These are phyloP conservation scores for Paraphysoderma sedebokerense DNA, from an alignment of 371 early-diverging fungal species.

Conservation along the genomic window DNA sequence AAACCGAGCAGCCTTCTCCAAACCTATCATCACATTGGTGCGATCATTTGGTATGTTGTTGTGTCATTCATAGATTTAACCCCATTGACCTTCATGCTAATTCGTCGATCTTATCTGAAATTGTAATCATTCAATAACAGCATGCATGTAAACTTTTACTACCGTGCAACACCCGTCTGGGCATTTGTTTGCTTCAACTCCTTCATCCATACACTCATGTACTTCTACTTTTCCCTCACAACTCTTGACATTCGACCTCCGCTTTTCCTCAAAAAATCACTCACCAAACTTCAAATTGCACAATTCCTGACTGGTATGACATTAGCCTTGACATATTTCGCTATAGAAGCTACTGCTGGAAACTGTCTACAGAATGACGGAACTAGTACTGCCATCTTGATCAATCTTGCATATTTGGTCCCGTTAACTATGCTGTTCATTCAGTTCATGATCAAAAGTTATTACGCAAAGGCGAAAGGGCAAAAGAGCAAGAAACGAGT, in stretches of 20 bases:
- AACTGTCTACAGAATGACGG: conserved; percentile 10
- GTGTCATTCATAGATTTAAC: neutral
- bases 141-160: conserved; percentile 26
- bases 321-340: conserved; percentile 45
- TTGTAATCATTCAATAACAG: no score
- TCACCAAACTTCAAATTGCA: conserved; percentile 70
- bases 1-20: conserved; percentile 51
- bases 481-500: no score
- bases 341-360: conserved; percentile 33
- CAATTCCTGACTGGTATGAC: conserved; percentile 70
- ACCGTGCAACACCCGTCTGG: conserved; percentile 57
- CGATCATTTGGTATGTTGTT: conserved; percentile 41
- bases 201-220: conserved; percentile 83
- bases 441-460: conserved; percentile 59
- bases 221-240: conserved; percentile 65
- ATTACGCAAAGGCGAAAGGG: no score
- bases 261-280: conserved; percentile 61
- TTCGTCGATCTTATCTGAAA: no score
- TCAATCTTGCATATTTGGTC: conserved; percentile 56
- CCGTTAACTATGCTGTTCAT: conserved; percentile 63
- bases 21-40: conserved; percentile 77
- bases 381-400: conserved; percentile 33
- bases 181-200: conserved; percentile 77
- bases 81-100: no score
- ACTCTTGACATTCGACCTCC: conserved; percentile 58